phyloP scores from a whole-genome alignment of 164 flowering plant genomes.

The Litsea cubeba region DNA sequence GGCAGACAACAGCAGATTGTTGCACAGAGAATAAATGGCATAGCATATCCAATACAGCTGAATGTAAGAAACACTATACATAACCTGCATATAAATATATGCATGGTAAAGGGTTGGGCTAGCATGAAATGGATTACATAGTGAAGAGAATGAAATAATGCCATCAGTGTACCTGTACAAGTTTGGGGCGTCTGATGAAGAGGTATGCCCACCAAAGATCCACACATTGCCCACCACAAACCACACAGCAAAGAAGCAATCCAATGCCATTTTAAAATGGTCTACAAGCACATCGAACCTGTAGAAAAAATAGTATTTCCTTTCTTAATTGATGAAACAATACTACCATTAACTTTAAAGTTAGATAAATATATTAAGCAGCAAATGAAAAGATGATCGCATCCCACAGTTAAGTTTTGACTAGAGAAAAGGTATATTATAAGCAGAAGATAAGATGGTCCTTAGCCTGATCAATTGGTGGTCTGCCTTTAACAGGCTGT shows the following conservation, averaged over 20 bases:
- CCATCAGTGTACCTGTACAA: conserved; percentile 43
- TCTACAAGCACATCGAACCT: conserved; percentile 46
- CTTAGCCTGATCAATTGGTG: no score
- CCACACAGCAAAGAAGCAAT: conserved; percentile 74
- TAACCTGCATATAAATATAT: conserved; percentile 46
- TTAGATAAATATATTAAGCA: no score
- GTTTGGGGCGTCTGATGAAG: conserved; percentile 52
- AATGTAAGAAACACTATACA: conserved; percentile 87
- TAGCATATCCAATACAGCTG: conserved; percentile 94
- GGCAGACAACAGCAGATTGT: conserved; percentile 97
- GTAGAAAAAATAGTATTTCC: conserved; percentile 7
- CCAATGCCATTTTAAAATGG: conserved; percentile 50
- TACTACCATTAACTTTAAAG: no score
- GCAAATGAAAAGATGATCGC: no score
- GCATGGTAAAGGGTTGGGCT: not conserved
- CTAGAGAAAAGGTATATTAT: no score
- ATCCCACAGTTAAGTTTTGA: no score
- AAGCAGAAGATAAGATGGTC: no score
- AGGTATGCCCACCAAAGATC: conserved; percentile 64
- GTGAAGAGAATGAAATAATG: not conserved
- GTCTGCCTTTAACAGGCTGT: no score
- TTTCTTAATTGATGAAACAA: not conserved
- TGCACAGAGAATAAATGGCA: conserved; percentile 92
- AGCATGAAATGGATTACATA: not conserved
- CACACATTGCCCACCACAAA: conserved; percentile 70